Percentiles rank a stretch among this genome's conserved stretches.
Conservation (phyloP, 164 flowering plant genomes). For the Magnolia sinica region DNA sequence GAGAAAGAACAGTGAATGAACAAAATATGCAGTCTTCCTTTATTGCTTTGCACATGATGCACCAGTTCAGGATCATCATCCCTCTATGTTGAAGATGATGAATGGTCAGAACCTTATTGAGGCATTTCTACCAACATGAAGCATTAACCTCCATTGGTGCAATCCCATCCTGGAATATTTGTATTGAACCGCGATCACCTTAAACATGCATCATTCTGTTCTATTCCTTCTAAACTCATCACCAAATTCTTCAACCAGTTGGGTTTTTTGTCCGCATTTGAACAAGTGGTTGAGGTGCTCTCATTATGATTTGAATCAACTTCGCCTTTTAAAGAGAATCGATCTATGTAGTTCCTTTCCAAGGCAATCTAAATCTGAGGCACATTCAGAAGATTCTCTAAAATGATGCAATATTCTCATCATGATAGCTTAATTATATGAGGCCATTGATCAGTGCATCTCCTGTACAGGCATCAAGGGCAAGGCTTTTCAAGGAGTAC, state of each 20-base stretch:
- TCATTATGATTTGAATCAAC: neutral
- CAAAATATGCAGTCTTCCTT: too few relatives aligned
- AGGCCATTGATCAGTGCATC: neutral
- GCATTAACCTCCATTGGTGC: too few relatives aligned
- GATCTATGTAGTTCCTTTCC: neutral
- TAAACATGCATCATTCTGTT: neutral
- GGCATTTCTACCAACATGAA: too few relatives aligned
- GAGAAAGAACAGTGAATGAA: too few relatives aligned
- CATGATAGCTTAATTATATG: neutral
- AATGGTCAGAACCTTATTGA: too few relatives aligned
- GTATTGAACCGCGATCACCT: too few relatives aligned
- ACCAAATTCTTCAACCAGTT: neutral
- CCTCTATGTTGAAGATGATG: too few relatives aligned
- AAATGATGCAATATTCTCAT: neutral
- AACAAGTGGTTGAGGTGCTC: neutral
- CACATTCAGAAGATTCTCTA: neutral
- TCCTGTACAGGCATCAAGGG: conserved; percentile 68
- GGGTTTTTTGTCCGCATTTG: neutral
- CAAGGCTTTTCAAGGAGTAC: conserved; percentile 90
- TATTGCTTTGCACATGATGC: too few relatives aligned
- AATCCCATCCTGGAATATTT: too few relatives aligned
- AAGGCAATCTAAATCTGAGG: neutral
- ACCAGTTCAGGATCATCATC: too few relatives aligned
- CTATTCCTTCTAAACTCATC: neutral
- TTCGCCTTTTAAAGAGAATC: neutral